These are phyloP conservation scores for Suhomyces sp. DNA, from an alignment of 805 yeast genomes.

Conservation along the genomic window DNA sequence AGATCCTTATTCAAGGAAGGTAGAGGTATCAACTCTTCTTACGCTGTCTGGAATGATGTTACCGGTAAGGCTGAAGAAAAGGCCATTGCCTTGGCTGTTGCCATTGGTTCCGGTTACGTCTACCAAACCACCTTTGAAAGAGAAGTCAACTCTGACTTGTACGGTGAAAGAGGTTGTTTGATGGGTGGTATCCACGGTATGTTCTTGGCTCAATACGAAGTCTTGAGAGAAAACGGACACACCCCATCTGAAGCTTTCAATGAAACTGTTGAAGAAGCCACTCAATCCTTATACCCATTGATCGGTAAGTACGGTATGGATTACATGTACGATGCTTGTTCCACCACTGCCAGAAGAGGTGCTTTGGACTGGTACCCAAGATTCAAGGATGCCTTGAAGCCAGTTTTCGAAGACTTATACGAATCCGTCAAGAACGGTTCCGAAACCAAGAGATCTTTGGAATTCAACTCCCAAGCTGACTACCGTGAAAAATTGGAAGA, in stretches of 20 bases:
- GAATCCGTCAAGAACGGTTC: constrained; percentile 92
- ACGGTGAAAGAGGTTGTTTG: constrained; percentile 99
- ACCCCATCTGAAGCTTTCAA: constrained; percentile 99
- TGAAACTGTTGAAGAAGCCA: constrained; percentile 99
- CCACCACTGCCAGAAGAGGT: constrained; percentile 99
- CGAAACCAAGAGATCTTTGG: constrained; percentile 97
- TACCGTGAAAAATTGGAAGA: constrained; percentile 95
- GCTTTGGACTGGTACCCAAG: constrained; percentile 99
- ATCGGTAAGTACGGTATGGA: constrained; percentile 99
- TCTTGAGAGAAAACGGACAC: constrained; percentile 99
- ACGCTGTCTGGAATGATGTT: constrained; percentile 99
- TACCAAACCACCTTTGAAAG: constrained; percentile 99
- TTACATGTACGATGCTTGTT: constrained; percentile 99
- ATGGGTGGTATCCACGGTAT: constrained; percentile 99
- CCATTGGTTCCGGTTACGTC: constrained; percentile 99
- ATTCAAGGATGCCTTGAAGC: constrained; percentile 98
- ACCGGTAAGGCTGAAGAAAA: constrained; percentile 99
- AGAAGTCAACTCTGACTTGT: constrained; percentile 98
- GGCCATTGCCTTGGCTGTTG: constrained; percentile 97
- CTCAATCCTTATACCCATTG: constrained; percentile 98
- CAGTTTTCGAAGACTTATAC: constrained; percentile 95
- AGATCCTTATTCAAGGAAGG: constrained; percentile 99
- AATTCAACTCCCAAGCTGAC: constrained; percentile 97
- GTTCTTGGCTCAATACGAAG: constrained; percentile 99
- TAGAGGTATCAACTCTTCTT: constrained; percentile 99